Evolutionary conservation across 441 rosid genomes (phyloP).

Genomic region (Adansonia grandidieri): DNA sequence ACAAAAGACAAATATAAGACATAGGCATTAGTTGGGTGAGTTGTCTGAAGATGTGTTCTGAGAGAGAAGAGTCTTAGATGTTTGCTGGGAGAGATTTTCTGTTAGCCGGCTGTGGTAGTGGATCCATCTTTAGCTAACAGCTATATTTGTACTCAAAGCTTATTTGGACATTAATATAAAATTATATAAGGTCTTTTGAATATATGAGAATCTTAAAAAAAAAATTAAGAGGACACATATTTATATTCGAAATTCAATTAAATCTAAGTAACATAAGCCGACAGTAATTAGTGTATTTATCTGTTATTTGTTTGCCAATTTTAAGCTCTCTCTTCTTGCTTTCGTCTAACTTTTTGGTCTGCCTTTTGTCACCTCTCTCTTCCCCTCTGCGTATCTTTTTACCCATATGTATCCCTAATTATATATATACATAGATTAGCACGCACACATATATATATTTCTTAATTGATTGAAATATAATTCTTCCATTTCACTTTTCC

Average conservation of each 20-base stretch:
- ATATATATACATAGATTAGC: neutral
- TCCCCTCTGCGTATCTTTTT: neutral
- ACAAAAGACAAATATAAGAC: constrained; percentile 40
- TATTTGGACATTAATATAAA: no score
- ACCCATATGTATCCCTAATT: neutral
- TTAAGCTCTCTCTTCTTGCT: constrained; percentile 36
- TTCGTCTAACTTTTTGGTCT: constrained; percentile 30
- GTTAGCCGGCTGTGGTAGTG: constrained; percentile 45
- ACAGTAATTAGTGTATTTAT: neutral
- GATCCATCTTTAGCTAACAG: constrained; percentile 17
- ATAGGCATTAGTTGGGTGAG: constrained; percentile 34
- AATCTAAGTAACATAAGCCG: neutral
- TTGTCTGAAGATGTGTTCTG: constrained; percentile 19
- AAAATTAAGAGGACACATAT: no score
- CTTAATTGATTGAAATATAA: neutral
- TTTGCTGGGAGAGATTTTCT: constrained; percentile 33
- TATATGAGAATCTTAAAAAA: no score
- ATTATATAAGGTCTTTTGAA: no score
- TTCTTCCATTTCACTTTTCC: neutral
- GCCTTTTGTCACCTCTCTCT: constrained; percentile 12
- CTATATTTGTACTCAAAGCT: no score
- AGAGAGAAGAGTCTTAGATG: constrained; percentile 45
- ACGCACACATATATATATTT: no score
- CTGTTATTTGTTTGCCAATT: constrained; percentile 27
- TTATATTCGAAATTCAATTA: no score